These are phyloP conservation scores for Bothriochloa decipiens DNA, from an alignment of 176 grass and related monocot species.

Conservation along the genomic window DNA sequence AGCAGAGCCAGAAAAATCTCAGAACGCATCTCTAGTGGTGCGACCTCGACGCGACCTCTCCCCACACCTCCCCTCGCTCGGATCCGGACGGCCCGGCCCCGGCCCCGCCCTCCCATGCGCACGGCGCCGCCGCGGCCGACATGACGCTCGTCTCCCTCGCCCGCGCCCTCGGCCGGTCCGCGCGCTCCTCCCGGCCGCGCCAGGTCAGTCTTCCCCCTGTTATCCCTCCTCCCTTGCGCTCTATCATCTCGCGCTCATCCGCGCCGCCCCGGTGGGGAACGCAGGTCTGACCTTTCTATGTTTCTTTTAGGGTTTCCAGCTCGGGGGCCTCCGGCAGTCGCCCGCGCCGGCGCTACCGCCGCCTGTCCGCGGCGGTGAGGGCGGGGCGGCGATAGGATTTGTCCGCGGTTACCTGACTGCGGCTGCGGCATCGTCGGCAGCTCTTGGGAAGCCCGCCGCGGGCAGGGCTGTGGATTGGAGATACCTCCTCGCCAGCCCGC, in stretches of 20 bases:
- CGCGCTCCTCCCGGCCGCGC: conserved; percentile 51
- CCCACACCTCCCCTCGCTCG: not conserved
- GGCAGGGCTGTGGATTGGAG: conserved; percentile 65
- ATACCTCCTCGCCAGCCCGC: conserved; percentile 69
- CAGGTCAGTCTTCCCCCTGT: conserved; percentile 25
- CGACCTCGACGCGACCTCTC: not conserved
- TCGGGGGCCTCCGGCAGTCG: conserved; percentile 44
- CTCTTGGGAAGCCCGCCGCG: conserved; percentile 45
- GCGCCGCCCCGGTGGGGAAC: not conserved
- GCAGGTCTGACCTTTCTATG: conserved; percentile 26
- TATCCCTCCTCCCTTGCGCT: not conserved
- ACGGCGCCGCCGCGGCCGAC: conserved; percentile 27
- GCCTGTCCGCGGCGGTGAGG: conserved; percentile 31
- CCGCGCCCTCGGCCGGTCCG: conserved; percentile 73
- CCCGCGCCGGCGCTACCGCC: conserved; percentile 30
- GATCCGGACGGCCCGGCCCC: conserved; percentile 33
- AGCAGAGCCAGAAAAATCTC: not conserved
- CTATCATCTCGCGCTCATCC: not conserved
- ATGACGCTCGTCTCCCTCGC: conserved; percentile 77
- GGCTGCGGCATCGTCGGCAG: conserved; percentile 31
- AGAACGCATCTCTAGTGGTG: not conserved
- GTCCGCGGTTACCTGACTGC: conserved; percentile 68
- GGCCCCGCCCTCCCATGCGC: conserved; percentile 23
- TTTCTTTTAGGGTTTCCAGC: conserved; percentile 60
- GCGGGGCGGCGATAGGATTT: conserved; percentile 40